These are phyloP conservation scores for Acorus gramineus DNA, from an alignment of 106 monocot species.

Conservation along the genomic window DNA sequence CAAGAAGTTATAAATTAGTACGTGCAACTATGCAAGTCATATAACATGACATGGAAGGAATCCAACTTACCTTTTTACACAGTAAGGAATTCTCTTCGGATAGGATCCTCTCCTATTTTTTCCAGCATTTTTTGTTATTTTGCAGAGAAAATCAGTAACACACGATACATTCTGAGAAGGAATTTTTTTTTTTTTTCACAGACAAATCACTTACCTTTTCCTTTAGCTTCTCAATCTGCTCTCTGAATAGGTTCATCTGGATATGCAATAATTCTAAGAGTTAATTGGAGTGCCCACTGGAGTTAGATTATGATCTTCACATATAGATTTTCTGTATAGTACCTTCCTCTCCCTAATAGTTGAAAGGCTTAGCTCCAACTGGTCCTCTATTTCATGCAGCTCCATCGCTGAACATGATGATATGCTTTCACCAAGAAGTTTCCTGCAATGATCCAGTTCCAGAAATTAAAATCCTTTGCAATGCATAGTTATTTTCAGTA, in stretches of 20 bases:
- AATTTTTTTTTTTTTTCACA: not conserved
- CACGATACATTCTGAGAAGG: not conserved
- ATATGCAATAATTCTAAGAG: not conserved
- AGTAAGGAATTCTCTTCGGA: conserved; percentile 26
- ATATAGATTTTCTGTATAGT: not conserved
- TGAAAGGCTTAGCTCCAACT: conserved; percentile 33
- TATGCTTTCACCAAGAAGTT: conserved; percentile 31
- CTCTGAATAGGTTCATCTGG: conserved; percentile 20
- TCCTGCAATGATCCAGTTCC: conserved; percentile 18
- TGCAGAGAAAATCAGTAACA: no score
- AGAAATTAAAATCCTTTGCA: no score
- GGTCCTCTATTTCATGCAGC: conserved; percentile 36
- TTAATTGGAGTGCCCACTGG: not conserved
- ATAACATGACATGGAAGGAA: no score
- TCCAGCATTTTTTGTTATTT: no score
- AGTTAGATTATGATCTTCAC: no score
- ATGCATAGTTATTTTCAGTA: not conserved
- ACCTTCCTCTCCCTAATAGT: conserved; percentile 50
- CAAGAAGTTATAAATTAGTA: not conserved
- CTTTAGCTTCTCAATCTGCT: conserved; percentile 24
- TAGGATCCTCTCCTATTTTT: conserved; percentile 26
- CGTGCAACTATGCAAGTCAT: not conserved
- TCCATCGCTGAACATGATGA: conserved; percentile 39
- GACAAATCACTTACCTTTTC: conserved; percentile 17
- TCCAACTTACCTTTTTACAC: conserved; percentile 12